Conservation (phyloP, 805 yeast species). For the Myxozyma mucilagina region DNA sequence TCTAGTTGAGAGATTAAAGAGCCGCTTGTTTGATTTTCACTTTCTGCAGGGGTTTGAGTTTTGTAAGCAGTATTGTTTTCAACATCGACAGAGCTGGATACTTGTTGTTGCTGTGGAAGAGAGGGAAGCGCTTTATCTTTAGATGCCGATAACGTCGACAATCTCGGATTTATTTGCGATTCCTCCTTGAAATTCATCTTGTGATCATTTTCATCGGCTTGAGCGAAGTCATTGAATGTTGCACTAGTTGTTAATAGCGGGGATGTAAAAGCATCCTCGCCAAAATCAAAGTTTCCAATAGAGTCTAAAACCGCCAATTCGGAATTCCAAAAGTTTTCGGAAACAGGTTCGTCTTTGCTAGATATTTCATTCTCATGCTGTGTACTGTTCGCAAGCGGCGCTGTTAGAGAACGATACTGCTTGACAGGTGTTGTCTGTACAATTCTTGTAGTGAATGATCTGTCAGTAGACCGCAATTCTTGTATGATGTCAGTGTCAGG, state of each 20-base stretch:
- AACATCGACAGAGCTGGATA: too few relatives aligned
- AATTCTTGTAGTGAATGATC: neutral
- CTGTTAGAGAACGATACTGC: constrained; percentile 2
- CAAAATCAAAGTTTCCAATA: constrained; percentile 15
- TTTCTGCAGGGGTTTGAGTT: neutral
- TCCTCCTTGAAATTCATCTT: too few relatives aligned
- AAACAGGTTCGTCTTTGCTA: neutral
- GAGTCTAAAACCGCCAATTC: constrained; percentile 17
- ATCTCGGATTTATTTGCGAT: neutral
- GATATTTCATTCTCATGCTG: neutral
- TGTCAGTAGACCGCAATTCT: neutral
- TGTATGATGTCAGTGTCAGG: neutral
- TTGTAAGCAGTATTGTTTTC: neutral
- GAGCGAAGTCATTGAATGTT: neutral
- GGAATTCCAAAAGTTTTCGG: constrained; percentile 9
- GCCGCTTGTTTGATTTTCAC: too few relatives aligned
- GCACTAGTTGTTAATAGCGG: neutral
- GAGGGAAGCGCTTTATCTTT: constrained; percentile 2
- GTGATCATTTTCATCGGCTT: neutral
- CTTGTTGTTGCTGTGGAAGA: neutral
- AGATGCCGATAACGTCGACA: neutral
- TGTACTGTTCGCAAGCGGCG: neutral
- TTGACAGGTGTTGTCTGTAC: too few relatives aligned
- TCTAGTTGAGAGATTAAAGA: too few relatives aligned
- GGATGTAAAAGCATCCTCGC: neutral